Evolutionary conservation across 2,329 filamentous ascomycete species (phyloP), one percentile per base, ranked within the genome.

Genomic region (Scopulariopsis brevicaulis): DNA sequence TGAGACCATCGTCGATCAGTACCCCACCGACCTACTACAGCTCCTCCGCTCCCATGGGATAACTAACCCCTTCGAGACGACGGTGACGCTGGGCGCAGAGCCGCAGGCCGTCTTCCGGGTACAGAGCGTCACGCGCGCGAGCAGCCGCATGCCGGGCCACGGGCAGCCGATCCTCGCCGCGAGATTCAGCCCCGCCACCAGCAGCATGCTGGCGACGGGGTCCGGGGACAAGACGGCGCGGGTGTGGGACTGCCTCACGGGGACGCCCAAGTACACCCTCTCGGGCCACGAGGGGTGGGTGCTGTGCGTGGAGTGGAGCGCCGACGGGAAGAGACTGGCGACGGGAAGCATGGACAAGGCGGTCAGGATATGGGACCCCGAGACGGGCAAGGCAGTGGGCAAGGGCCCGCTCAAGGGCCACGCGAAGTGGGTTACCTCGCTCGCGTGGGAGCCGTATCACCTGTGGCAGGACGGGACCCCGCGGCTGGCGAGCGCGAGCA

Each of bases 81-180:
- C 74, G 0, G 69, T 79, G 54, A 77, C 79, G 2, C 75, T 86
- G 28, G 79, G 78, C 43, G 82, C 83, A 51, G 82, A 85, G 66
- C 93, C 94, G 0, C 93, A 99, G 71, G 90, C 93, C 24, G 88
- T 97, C 0, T 97, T 96, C 77, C 86, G 87, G 65, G 94, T 97
- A 25, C 91, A 94, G 65, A 88, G 90, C 12, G 91, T 96, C 50
- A 93, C 92, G 54, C 82, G 94, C 70, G 93, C 94, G 74, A 88
- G 92, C 7, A 89, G 92, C 60, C 85, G 85, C 57, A 95, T 97
- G 63, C 85, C 87, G 3, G 94, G 94, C 14, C 94, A 99, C 71
- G 92, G 91, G 46, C 89, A 96, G 70, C 86, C 92, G 3, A 97
- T 97, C 64, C 77, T 97, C 24, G 83, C 89, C 34, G 86, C 89